Evolutionary conservation across 768 basidiomycete species (phyloP).

Genomic region (Lentinula lateritia): DNA sequence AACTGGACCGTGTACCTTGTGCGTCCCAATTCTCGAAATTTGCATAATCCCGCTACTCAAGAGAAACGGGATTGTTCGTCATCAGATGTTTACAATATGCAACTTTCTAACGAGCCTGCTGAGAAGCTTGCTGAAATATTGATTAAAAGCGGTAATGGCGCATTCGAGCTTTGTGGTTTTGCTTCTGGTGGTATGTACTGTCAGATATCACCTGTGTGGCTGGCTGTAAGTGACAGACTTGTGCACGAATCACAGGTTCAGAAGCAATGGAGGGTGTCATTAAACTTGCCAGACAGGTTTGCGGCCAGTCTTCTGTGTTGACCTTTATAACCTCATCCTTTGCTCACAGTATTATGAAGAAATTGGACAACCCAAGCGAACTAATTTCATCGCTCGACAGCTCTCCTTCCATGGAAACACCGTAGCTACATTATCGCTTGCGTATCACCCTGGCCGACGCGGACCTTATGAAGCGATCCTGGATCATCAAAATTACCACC

Average conservation of each 20-base stretch:
- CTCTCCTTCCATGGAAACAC: constrained; percentile 88
- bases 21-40: constrained; percentile 18
- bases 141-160: constrained; percentile 62
- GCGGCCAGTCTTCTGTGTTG: constrained; percentile 7
- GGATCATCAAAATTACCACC: constrained; percentile 64
- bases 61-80: neutral
- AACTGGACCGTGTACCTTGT: constrained; percentile 77
- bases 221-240: neutral
- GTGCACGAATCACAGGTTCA: constrained; percentile 45
- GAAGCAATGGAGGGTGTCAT: constrained; percentile 89
- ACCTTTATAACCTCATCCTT: neutral
- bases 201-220: neutral
- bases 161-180: constrained; percentile 68
- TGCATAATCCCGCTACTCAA: neutral
- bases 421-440: constrained; percentile 61
- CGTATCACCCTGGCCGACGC: constrained; percentile 62
- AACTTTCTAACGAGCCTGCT: constrained; percentile 75
- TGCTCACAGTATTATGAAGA: constrained; percentile 60
- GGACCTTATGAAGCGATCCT: constrained; percentile 64
- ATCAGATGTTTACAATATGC: constrained; percentile 83
- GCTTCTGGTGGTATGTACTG: constrained; percentile 57
- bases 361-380: constrained; percentile 62
- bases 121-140: constrained; percentile 70
- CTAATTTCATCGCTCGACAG: constrained; percentile 72
- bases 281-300: constrained; percentile 75